Evolutionary conservation across 1,284 basidiomycete genomes (phyloP).

Genomic region (Fomitopsis schrenkii): DNA sequence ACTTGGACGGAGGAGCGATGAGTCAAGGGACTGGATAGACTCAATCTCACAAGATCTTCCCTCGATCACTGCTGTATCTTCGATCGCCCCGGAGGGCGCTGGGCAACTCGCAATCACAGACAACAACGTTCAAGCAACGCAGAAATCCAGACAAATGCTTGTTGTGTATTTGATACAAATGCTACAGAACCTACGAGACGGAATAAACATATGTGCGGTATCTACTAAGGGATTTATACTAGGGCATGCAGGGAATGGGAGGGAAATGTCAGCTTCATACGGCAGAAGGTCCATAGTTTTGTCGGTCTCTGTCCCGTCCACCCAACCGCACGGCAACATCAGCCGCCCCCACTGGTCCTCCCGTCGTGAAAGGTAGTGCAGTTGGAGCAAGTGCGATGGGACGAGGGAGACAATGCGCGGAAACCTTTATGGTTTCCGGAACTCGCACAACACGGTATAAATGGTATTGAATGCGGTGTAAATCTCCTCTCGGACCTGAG

Average conservation of each 20-base stretch:
- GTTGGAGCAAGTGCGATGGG: background rate
- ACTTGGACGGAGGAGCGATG: background rate
- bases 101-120: too few relatives aligned
- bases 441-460: slow-evolving; percentile 91
- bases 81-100: background rate
- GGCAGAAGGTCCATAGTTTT: slow-evolving; percentile 9
- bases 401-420: background rate
- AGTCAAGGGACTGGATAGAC: background rate
- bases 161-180: slow-evolving; percentile 9
- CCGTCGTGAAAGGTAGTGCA: background rate
- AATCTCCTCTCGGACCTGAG: slow-evolving; percentile 95
- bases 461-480: slow-evolving; percentile 99
- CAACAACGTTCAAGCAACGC: too few relatives aligned
- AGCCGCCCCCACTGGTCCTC: background rate
- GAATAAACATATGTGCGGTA: slow-evolving; percentile 10
- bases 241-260: slow-evolving; percentile 5
- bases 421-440: slow-evolving; percentile 68
- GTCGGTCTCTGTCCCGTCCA: background rate
- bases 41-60: background rate
- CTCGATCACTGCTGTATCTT: background rate
- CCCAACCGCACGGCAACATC: background rate
- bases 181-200: slow-evolving; percentile 4
- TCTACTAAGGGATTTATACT: slow-evolving; percentile 2
- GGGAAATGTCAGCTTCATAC: slow-evolving; percentile 4
- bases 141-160: background rate